A percentile compares a stretch with the other conserved stretches of the same genome.
Evolutionary conservation across 2,329 filamentous ascomycete genomes (phyloP).

Genomic region (Botrytis galanthina): DNA sequence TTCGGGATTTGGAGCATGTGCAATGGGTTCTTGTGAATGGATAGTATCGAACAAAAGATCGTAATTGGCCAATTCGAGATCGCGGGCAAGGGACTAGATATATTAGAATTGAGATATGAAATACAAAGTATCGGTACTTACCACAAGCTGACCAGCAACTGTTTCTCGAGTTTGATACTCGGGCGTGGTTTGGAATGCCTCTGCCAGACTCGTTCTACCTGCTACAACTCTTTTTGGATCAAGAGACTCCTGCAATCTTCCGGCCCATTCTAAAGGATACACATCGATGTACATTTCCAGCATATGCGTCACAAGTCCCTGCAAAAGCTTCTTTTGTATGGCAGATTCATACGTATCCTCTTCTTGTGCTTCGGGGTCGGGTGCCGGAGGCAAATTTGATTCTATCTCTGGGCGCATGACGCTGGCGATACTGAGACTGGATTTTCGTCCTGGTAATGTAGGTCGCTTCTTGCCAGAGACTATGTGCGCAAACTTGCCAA

Average conservation of each 20-base stretch:
- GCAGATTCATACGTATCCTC: conserved; percentile 58
- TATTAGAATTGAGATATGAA: conserved; percentile 16
- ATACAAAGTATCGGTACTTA: conserved; percentile 42
- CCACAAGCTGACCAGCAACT: conserved; percentile 69
- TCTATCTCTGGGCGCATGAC: conserved; percentile 52
- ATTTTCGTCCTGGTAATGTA: conserved; percentile 56
- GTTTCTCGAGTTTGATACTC: conserved; percentile 60
- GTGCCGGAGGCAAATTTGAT: conserved; percentile 46
- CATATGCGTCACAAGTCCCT: conserved; percentile 75
- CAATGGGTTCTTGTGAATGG: conserved; percentile 42
- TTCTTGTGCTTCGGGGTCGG: conserved; percentile 57
- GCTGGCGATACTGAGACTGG: conserved; percentile 54
- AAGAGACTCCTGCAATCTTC: conserved; percentile 66
- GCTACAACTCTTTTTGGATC: conserved; percentile 63
- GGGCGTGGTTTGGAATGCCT: conserved; percentile 63
- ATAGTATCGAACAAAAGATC: conserved; percentile 48
- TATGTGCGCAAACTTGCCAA: conserved; percentile 68
- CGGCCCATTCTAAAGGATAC: conserved; percentile 59
- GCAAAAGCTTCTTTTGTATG: conserved; percentile 63
- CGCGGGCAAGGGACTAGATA: conserved; percentile 47
- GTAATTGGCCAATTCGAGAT: conserved; percentile 52
- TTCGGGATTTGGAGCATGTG: conserved; percentile 43
- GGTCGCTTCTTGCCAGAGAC: conserved; percentile 67
- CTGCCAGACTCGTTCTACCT: conserved; percentile 58
- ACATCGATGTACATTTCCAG: conserved; percentile 69